Percentiles rank a stretch among this genome's conserved stretches.
Conservation (phyloP, 805 yeast species). For the Ogataea minuta region DNA sequence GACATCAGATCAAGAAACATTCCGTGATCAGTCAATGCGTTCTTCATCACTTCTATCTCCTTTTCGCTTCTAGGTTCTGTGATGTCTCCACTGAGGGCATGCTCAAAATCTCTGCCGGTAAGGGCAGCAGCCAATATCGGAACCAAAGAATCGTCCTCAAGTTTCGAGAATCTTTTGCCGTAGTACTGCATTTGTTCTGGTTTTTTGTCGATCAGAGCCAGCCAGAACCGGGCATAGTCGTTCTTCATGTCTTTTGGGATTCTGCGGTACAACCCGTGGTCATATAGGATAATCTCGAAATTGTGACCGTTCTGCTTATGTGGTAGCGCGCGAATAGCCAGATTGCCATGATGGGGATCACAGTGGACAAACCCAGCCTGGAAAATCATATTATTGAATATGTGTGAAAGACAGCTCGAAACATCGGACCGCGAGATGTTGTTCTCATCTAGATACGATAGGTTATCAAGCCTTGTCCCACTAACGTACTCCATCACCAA, state of each 20-base stretch:
- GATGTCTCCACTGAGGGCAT: constrained; percentile 66
- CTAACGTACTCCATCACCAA: constrained; percentile 83
- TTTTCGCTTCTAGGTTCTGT: constrained; percentile 49
- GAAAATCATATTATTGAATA: constrained; percentile 93
- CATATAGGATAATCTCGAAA: constrained; percentile 89
- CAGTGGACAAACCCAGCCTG: constrained; percentile 92
- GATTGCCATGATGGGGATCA: constrained; percentile 97
- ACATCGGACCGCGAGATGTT: constrained; percentile 74
- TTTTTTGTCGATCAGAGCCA: constrained; percentile 75
- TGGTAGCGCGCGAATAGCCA: constrained; percentile 65
- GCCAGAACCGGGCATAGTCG: constrained; percentile 89
- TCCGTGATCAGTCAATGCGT: constrained; percentile 57
- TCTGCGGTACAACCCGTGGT: constrained; percentile 90
- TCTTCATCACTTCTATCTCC: constrained; percentile 70
- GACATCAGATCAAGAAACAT: constrained; percentile 74
- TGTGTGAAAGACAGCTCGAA: constrained; percentile 80
- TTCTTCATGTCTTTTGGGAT: constrained; percentile 75
- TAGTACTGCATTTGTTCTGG: constrained; percentile 63
- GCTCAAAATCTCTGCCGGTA: constrained; percentile 87
- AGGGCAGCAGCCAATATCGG: constrained; percentile 88
- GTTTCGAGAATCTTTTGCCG: constrained; percentile 77
- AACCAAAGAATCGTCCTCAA: constrained; percentile 74
- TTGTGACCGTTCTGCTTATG: constrained; percentile 48
- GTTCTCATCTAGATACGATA: constrained; percentile 58
- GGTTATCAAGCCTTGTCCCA: constrained; percentile 82